Conservation (phyloP, 148 eudicot species). For the Diospyros lotus region DNA sequence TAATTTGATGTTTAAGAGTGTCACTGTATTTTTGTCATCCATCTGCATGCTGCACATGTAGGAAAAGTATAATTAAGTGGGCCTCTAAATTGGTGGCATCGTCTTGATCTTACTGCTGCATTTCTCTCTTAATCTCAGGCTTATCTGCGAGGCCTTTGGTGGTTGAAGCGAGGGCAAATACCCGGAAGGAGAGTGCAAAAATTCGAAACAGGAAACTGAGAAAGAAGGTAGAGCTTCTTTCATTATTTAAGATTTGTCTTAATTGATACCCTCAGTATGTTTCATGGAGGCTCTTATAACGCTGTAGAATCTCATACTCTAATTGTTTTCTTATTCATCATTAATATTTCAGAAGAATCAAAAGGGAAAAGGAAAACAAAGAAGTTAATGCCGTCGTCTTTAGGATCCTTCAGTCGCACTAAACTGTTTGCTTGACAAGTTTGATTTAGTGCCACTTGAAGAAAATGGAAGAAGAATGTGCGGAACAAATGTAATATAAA, state of each 20-base stretch:
- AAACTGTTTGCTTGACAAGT: no score
- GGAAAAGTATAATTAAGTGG: background rate
- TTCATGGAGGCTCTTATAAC: background rate
- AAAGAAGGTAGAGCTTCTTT: constrained; percentile 53
- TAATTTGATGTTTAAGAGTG: background rate
- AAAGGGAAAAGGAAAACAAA: background rate
- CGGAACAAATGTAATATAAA: no score
- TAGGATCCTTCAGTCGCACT: background rate
- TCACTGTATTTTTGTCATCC: background rate
- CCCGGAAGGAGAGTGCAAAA: constrained; percentile 62
- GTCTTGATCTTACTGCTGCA: constrained; percentile 4
- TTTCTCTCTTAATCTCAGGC: constrained; percentile 23
- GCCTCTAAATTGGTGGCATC: background rate
- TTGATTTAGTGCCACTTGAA: no score
- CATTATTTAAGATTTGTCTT: background rate
- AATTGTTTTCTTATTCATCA: background rate
- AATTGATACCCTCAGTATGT: background rate
- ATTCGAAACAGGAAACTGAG: constrained; percentile 60
- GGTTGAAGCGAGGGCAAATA: constrained; percentile 53
- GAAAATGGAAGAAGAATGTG: no score
- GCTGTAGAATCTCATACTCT: background rate
- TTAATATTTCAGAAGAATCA: background rate
- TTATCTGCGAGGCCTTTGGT: constrained; percentile 42
- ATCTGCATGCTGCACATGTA: background rate
- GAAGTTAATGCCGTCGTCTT: background rate